Evolutionary conservation across 2,329 filamentous ascomycete species (phyloP), one percentile per base, ranked within the genome.

Genomic region (Magnaporthales sp.): DNA sequence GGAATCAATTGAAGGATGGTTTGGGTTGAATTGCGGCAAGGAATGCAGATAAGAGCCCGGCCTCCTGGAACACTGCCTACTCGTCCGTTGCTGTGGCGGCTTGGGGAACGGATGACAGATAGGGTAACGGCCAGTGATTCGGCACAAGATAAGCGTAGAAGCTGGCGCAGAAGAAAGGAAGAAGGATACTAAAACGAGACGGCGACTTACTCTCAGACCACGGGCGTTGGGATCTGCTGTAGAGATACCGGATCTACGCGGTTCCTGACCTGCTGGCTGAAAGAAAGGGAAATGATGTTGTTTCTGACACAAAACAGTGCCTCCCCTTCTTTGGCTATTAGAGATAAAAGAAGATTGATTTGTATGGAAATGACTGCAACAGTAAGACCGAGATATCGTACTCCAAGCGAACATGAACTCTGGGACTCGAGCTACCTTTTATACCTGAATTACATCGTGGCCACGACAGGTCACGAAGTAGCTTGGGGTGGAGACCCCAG

Each of bases 21-120:
- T 27, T 58, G 54, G 22, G 24, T 27, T n/a, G 38, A 26, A 58
- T 26, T 58, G 54, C n/a, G 54, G 54, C 22, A 58, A 58, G n/a
- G 54, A 58, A 58, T 58, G 54, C 24, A 58, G 54, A 58, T 58
- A 58, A 58, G 54, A 26, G 54, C 54, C 54, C 54, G 54, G 54
- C 24, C 54, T 24, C 24, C 54, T 58, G 54, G 32, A 15, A 58
- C 54, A 58, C 54, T n/a, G 22, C 54, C 6, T 58, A 58, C 54
- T 22, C 54, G 54, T 6, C 54, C 54, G 54, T 58, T 51, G 38
- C 38, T 51, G 38, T 51, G n/a, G 38, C 38, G 38, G 38, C 38
- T 51, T 15, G 19, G 19, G 19, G 38, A 51, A 51, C 38, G 38
- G 38, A 51, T 51, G 38, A n/a, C 38, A 51, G 38, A 51, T 51